A percentile compares a stretch with the other conserved stretches of the same genome.
Evolutionary conservation across 768 basidiomycete genomes (phyloP).

Genomic region (Ramaria rubella): DNA sequence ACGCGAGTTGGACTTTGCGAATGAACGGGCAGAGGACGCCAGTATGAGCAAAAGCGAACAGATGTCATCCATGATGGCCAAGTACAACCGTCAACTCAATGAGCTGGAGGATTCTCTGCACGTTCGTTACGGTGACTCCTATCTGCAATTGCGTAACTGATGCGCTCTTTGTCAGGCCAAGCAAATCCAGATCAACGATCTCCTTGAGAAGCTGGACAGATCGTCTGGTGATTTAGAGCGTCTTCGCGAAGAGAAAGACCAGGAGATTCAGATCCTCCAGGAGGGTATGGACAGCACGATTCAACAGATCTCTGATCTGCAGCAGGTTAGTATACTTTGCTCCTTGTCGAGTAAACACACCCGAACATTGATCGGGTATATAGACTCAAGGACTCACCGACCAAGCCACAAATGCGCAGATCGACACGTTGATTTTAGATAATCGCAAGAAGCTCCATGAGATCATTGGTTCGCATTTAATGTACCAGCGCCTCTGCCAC

Average conservation of each 20-base stretch:
- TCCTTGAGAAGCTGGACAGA: conserved; percentile 73
- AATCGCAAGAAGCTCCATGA: conserved; percentile 96
- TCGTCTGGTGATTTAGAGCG: conserved; percentile 71
- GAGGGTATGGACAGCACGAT: conserved; percentile 93
- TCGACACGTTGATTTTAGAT: conserved; percentile 93
- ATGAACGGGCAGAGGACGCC: conserved; percentile 96
- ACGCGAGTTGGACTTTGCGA: conserved; percentile 89
- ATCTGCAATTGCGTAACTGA: background rate
- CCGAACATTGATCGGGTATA: conserved; percentile 50
- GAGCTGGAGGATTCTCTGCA: conserved; percentile 95
- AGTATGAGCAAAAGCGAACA: conserved; percentile 89
- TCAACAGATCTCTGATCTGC: conserved; percentile 77
- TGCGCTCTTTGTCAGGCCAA: conserved; percentile 55
- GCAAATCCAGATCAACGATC: conserved; percentile 93
- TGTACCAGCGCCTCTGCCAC: background rate
- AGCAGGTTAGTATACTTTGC: conserved; percentile 55
- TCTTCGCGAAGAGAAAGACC: conserved; percentile 90
- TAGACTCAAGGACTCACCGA: conserved; percentile 81
- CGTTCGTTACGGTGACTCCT: conserved; percentile 38
- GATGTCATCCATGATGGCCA: conserved; percentile 77
- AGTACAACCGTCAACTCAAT: conserved; percentile 92
- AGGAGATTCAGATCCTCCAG: conserved; percentile 92
- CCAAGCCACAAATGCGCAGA: conserved; percentile 92
- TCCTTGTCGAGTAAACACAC: conserved; percentile 38
- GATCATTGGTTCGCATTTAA: conserved; percentile 69